phyloP scores from a whole-genome alignment of 352 stramenopile species.

The Phytophthora megakarya region DNA sequence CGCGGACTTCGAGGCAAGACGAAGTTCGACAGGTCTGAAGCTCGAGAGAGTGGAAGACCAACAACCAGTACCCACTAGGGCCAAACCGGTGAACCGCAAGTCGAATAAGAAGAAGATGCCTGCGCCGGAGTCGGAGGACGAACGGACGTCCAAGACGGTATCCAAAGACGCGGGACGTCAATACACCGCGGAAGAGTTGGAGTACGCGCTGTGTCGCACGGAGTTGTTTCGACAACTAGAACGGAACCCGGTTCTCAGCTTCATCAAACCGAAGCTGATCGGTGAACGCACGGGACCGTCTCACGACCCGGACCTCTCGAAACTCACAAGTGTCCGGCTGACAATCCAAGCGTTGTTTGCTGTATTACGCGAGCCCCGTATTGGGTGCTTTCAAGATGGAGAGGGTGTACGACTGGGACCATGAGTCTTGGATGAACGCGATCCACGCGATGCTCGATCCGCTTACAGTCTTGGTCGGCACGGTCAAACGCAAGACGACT shows the following conservation, averaged over 20 bases:
- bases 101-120: conserved; percentile 20
- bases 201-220: neutral
- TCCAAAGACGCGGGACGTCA: too few species aligned
- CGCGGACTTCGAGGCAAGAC: too few species aligned
- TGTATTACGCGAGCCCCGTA: neutral
- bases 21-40: too few species aligned
- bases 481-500: neutral
- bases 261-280: neutral
- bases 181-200: conserved; percentile 3
- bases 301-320: neutral
- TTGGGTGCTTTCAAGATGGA: conserved; percentile 16
- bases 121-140: too few species aligned
- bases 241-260: conserved; percentile 3
- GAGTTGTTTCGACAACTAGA: conserved; percentile 3
- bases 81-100: too few species aligned
- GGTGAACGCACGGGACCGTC: neutral
- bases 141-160: too few species aligned
- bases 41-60: conserved; percentile 5
- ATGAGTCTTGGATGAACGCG: neutral
- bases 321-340: neutral
- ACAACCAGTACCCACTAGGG: neutral
- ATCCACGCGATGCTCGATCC: neutral
- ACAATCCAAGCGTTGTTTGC: neutral
- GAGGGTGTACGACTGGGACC: too few species aligned
- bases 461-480: neutral